Base-by-base conservation (phyloP, 2,329 filamentous ascomycete species). In the Penicillium rolfsii region DNA sequence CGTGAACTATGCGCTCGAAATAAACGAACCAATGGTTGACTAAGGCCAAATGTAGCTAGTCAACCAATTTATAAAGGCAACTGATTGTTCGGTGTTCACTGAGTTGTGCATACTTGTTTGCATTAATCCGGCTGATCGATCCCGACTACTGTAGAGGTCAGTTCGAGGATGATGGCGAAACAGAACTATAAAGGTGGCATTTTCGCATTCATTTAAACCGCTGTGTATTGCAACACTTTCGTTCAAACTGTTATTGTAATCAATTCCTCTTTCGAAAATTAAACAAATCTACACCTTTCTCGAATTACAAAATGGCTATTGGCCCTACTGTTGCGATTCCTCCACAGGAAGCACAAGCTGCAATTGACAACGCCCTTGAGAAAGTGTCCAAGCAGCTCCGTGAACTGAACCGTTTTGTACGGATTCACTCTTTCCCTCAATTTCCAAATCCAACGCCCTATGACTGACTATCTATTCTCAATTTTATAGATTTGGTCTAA, bases 401-500 rank as follows among this genome's bases (percentile, higher is more conserved):
- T 28, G 40, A 55, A 24, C 24, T 55, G 52, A 55, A 55, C 19
- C 40, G 35, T n/a, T n/a, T 19, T 24, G 54, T 56, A 46, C 12
- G 54, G 36, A 2, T 36, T 16, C 6, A 14, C 19, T 19, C 41
- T 6, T 26, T 11, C n/a, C 5, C n/a, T 22, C 19, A 22, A 22
- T 22, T 22, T 22, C 19, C 19, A 22, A 22, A 22, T 22, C 19
- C 19, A 22, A 22, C 19, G 22, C 28, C 26, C 3, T 14, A 5
- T 43, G 45, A 46, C 22, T 50, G 36, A 50, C 33, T 5, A 52
- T 22, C 11, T 14, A 30, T n/a, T 16, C 28, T 19, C 7, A n/a
- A 28, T 4, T 49, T 19, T 9, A 14, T 12, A 58, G 56, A 58
- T 58, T 16, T 52, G 48, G 46, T 36, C 46, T 5, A 58, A 67